Conservation (phyloP, 2,329 filamentous ascomycete genomes). For the Ilyonectria sp. region DNA sequence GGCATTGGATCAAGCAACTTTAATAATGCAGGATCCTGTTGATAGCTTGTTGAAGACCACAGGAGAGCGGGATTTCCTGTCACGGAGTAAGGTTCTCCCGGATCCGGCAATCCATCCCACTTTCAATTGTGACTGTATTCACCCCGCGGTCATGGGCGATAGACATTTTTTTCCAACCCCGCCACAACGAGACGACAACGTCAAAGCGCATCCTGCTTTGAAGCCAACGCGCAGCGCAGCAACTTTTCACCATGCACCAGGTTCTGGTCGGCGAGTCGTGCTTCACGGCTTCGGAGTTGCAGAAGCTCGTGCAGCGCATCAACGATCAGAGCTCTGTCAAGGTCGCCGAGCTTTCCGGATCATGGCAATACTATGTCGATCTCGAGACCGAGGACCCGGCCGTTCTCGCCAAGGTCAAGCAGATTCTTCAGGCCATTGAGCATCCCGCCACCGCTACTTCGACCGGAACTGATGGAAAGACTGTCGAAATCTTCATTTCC, state of each 20-base stretch:
- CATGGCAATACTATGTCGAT: conserved; percentile 78
- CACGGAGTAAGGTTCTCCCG: conserved; percentile 44
- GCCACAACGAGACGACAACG: conserved; percentile 34
- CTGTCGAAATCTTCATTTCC: conserved; percentile 78
- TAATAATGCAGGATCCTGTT: background rate
- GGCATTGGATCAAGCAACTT: background rate
- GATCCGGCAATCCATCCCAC: conserved; percentile 29
- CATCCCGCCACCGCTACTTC: conserved; percentile 46
- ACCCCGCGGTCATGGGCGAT: conserved; percentile 39
- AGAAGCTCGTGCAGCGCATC: conserved; percentile 62
- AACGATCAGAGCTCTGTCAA: conserved; percentile 60
- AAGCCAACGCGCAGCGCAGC: conserved; percentile 39
- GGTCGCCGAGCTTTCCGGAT: conserved; percentile 65
- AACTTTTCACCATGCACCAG: conserved; percentile 52
- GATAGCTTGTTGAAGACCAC: background rate
- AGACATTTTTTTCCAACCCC: conserved; percentile 40
- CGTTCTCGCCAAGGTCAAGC: conserved; percentile 61
- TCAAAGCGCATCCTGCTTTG: conserved; percentile 48
- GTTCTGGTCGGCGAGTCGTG: conserved; percentile 62
- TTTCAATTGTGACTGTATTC: conserved; percentile 19
- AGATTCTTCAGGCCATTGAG: conserved; percentile 61
- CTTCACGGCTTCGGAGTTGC: conserved; percentile 62
- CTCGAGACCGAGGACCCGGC: conserved; percentile 59
- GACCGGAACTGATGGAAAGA: conserved; percentile 57
- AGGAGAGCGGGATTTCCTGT: conserved; percentile 5